Evolutionary conservation across 139 green algal genomes (phyloP).

Genomic region (Coccomyxa sp.): DNA sequence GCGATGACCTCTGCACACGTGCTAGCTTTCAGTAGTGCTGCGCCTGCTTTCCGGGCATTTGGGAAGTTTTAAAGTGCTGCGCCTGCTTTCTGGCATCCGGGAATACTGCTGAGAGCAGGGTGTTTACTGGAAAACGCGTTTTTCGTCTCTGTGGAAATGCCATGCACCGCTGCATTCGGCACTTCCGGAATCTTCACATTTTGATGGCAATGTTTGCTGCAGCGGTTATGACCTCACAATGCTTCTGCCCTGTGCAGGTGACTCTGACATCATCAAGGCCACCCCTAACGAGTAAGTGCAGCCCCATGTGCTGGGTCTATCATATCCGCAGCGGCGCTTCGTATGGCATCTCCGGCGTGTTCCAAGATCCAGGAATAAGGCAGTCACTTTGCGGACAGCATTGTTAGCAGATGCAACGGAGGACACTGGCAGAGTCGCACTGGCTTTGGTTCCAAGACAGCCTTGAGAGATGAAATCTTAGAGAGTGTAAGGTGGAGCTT

Average conservation of each 20-base stretch:
- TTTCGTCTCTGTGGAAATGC: neutral
- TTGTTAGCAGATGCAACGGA: no score
- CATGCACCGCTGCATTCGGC: neutral
- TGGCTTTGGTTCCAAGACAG: no score
- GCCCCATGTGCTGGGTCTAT: no score
- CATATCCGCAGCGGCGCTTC: no score
- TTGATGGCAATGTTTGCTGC: neutral
- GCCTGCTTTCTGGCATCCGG: neutral
- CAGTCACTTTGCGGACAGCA: no score
- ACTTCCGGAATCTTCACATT: neutral
- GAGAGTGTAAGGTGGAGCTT: no score
- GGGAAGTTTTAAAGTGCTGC: neutral
- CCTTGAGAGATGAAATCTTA: no score
- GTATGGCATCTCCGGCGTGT: no score
- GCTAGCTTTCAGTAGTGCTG: neutral
- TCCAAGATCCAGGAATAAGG: no score
- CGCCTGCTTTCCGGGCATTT: neutral
- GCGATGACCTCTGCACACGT: neutral
- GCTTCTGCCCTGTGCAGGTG: constrained; percentile 21
- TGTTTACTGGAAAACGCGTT: neutral
- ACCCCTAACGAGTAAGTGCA: neutral
- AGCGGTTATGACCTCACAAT: neutral
- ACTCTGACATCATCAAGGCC: constrained; percentile 92
- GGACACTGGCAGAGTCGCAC: no score
- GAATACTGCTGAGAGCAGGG: neutral